Conservation (phyloP, 768 basidiomycete genomes). For the Rhodotorula babjevae region DNA sequence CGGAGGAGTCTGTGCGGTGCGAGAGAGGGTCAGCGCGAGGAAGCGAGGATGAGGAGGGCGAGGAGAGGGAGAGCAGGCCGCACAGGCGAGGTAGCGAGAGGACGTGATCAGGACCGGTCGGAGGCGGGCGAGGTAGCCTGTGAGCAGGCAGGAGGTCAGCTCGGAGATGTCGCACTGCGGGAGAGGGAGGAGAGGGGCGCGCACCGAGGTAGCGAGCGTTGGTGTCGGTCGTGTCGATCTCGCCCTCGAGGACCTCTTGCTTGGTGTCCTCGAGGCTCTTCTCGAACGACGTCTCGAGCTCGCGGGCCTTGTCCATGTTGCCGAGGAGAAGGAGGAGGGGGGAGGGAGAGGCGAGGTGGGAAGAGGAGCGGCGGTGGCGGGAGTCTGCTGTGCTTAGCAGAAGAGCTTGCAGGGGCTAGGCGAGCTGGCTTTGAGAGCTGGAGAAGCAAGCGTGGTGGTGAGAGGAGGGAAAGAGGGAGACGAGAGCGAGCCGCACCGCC, state of each 20-base stretch:
- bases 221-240: slow-evolving; percentile 65
- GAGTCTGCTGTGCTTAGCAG: too few species aligned
- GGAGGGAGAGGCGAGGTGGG: not conserved
- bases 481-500: too few species aligned
- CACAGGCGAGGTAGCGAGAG: slow-evolving; percentile 71
- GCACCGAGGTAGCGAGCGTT: slow-evolving; percentile 50
- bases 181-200: not conserved
- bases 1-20: slow-evolving; percentile 58
- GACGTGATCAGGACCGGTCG: slow-evolving; percentile 68
- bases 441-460: too few species aligned
- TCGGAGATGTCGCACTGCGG: not conserved
- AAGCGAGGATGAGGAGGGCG: not conserved
- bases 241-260: slow-evolving; percentile 56
- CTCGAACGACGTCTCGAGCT: slow-evolving; percentile 7
- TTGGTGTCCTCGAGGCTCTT: slow-evolving; percentile 22
- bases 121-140: slow-evolving; percentile 67
- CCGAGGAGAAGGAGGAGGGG: not conserved
- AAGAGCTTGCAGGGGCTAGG: too few species aligned
- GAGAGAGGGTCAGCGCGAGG: not conserved
- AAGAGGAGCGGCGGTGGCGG: not conserved
- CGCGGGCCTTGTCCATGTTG: not conserved
- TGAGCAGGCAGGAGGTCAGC: slow-evolving; percentile 46
- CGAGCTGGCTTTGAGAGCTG: too few species aligned
- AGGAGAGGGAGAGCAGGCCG: slow-evolving; percentile 36
- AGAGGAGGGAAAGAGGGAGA: too few species aligned